phyloP scores from a whole-genome alignment of 2,329 filamentous ascomycete species.

The Aureobasidium leucospermi region DNA sequence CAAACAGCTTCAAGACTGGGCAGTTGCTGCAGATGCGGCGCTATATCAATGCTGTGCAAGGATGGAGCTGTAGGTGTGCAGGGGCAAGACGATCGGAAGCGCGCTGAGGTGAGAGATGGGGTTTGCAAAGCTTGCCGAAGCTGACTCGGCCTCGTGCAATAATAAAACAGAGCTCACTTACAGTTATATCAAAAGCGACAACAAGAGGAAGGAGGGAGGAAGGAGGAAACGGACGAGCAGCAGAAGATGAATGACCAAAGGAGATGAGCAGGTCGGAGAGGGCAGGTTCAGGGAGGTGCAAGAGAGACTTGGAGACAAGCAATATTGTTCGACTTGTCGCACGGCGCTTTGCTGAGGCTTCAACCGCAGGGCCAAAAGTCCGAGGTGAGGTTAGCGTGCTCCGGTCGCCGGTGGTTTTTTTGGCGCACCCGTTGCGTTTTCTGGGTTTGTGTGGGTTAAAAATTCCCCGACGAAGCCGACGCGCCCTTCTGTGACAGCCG shows the following conservation, averaged over 20 bases:
- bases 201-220: slow-evolving; percentile 4
- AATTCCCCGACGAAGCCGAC: slow-evolving; percentile 11
- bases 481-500: slow-evolving; percentile 7
- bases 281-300: not conserved
- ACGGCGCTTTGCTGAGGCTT: slow-evolving; percentile 15
- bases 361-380: slow-evolving; percentile 16
- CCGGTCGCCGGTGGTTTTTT: slow-evolving; percentile 2
- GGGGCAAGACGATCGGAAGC: slow-evolving; percentile 1
- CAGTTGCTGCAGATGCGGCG: not conserved
- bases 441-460: slow-evolving; percentile 6
- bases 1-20: not conserved
- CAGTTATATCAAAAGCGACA: slow-evolving; percentile 11
- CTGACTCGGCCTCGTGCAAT: not conserved
- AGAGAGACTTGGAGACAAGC: not conserved
- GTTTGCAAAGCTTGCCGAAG: slow-evolving; percentile 12
- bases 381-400: slow-evolving; percentile 11
- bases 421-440: slow-evolving; percentile 8
- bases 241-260: slow-evolving; percentile 5
- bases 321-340: slow-evolving; percentile 12
- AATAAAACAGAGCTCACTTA: slow-evolving; percentile 10
- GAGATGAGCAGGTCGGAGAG: slow-evolving; percentile 8
- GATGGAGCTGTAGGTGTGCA: slow-evolving; percentile 4
- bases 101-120: not conserved
- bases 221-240: slow-evolving; percentile 15
- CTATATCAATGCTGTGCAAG: not conserved